Base-by-base conservation (phyloP, 176 grass and related monocot species). In the Musa acuminata region DNA sequence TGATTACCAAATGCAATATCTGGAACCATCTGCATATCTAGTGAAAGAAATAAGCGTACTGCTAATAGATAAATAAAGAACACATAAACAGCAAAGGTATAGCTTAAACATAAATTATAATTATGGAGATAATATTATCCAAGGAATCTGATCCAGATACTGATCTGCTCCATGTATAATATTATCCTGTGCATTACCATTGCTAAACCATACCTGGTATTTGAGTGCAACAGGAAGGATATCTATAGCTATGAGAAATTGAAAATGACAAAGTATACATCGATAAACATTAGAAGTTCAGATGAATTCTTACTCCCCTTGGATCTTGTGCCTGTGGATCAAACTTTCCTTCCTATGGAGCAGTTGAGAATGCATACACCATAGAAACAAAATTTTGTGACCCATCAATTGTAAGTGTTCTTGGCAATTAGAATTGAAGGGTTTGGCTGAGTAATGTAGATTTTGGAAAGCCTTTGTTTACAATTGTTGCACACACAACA, bases 131-230 rank as follows among this genome's bases (percentile, higher is more conserved):
- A 1, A 24, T 13, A 52, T 12, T 52, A 87, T 80, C 85, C 80
- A 35, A 13, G 85, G 83, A 76, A 87, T 78, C 70, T 87, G 85
- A 67, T 83, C 77, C 29, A 87, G 64, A 75, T 87, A 87, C n/a
- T 83, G 78, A 76, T 87, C 78, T 79, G 85, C 81, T 72, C 85
- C 85, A 62, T 87, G 85, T 65, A 87, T 83, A 59, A 87, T 22
- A 22, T 22, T 22, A 22, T 22, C 77, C 72, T 72, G 85, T 78
- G 64, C 83, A 77, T 13, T 67, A 87, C 85, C 35, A 60, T 87
- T 87, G 78, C 67, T 80, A 75, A 80, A 87, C 81, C 85, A 87
- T 66, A 87, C 85, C 80, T 87, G 72, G 17, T 14, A 50, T 17
- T 19, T 19, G 4, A 62, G 35, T 62, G 14, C 20, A 62, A n/a